Evolutionary conservation across 1,284 basidiomycete species (phyloP).

Genomic region (Ganoderma lucidum): DNA sequence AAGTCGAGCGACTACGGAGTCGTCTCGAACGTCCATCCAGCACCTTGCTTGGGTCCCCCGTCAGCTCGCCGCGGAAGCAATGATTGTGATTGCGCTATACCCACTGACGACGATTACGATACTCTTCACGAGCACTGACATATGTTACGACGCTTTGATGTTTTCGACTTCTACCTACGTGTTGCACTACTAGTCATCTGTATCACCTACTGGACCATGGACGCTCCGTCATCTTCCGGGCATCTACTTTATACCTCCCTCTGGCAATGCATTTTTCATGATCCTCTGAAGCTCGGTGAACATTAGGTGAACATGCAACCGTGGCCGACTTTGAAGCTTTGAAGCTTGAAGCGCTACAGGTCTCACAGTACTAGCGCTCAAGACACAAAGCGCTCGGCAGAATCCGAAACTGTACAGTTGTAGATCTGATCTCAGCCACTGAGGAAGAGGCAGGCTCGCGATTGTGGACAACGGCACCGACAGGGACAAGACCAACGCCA

Average conservation of each 20-base stretch:
- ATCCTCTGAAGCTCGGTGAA: background rate
- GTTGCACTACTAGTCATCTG: constrained; percentile 32
- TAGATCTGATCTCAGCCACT: constrained; percentile 33
- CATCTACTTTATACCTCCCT: constrained; percentile 8
- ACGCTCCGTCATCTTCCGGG: constrained; percentile 2
- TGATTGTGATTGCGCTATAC: constrained; percentile 13
- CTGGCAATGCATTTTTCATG: background rate
- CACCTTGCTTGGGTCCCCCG: constrained; percentile 42
- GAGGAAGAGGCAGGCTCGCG: constrained; percentile 6
- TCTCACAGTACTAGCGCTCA: background rate
- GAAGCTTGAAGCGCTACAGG: too few species aligned
- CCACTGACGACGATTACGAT: constrained; percentile 23
- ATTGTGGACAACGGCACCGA: constrained; percentile 13
- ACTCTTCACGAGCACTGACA: constrained; percentile 23
- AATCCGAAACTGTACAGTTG: constrained; percentile 31
- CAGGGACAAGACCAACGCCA: constrained; percentile 32
- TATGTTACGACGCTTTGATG: constrained; percentile 19
- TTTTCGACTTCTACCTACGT: constrained; percentile 12
- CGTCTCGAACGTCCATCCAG: constrained; percentile 54
- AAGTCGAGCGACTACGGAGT: constrained; percentile 73
- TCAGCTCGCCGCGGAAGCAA: constrained; percentile 43
- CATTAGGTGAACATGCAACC: too few species aligned
- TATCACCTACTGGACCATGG: constrained; percentile 14
- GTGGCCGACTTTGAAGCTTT: too few species aligned
- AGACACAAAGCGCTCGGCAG: background rate